Conservation (phyloP, 192 early-diverging fungal genomes). For the Phlyctochytrium arcticum region DNA sequence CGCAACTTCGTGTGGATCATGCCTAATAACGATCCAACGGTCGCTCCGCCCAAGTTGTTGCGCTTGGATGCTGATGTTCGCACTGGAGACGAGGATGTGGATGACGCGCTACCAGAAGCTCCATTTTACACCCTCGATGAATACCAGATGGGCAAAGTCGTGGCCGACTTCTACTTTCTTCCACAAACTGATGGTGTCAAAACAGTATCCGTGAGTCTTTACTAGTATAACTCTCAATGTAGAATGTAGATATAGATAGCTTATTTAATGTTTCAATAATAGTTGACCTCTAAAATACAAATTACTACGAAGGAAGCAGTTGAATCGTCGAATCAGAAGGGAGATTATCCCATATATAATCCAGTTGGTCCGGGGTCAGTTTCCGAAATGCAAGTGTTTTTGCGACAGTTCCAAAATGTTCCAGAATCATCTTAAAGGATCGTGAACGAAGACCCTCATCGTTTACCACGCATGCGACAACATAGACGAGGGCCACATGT, state of each 20-base stretch:
- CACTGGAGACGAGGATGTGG: constrained; percentile 1
- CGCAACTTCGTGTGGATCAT: not conserved
- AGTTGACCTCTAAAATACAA: no score
- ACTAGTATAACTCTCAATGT: no score
- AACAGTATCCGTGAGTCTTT: no score
- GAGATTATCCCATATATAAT: constrained; percentile 58
- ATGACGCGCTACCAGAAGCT: not conserved
- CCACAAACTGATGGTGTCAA: not conserved
- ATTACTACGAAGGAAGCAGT: no score
- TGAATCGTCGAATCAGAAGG: no score
- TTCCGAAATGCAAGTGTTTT: constrained; percentile 51
- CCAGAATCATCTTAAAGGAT: constrained; percentile 51
- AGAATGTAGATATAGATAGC: no score
- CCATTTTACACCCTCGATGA: constrained; percentile 8
- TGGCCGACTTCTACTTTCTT: constrained; percentile 5
- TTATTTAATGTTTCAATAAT: no score
- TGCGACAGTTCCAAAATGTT: constrained; percentile 57
- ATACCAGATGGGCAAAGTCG: not conserved
- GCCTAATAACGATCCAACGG: not conserved
- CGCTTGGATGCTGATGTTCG: not conserved
- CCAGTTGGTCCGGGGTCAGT: constrained; percentile 47
- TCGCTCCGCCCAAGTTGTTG: not conserved
- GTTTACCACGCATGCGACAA: constrained; percentile 44
- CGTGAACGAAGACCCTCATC: constrained; percentile 49
- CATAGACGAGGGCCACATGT: constrained; percentile 54